Evolutionary conservation across 306 rosid species (phyloP).

Genomic region (Trifolium fragiferum): DNA sequence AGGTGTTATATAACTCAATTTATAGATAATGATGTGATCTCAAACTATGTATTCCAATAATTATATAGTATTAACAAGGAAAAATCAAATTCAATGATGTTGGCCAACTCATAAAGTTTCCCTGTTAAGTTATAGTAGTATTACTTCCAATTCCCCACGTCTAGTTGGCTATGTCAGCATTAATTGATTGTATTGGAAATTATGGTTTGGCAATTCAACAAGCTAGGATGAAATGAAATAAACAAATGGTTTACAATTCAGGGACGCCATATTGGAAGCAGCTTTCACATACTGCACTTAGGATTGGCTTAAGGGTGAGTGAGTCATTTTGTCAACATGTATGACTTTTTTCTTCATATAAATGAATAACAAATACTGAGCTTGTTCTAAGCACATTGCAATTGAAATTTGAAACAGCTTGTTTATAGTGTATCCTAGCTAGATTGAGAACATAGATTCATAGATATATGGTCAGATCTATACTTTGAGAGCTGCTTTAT

Average conservation of each 20-base stretch:
- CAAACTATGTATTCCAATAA: constrained; percentile 16
- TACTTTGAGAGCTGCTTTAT: too few species aligned
- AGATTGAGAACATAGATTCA: not conserved
- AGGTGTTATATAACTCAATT: not conserved
- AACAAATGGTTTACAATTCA: constrained; percentile 5
- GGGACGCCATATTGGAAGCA: not conserved
- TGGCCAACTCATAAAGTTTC: constrained; percentile 23
- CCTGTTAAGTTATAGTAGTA: constrained; percentile 2
- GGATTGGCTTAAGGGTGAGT: not conserved
- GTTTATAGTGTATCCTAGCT: not conserved
- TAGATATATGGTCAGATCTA: not conserved
- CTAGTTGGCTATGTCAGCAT: constrained; percentile 24
- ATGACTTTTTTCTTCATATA: not conserved
- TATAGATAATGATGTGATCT: constrained; percentile 25
- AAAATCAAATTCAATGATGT: constrained; percentile 31
- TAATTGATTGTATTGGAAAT: constrained; percentile 28
- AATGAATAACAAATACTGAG: not conserved
- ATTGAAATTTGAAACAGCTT: not conserved
- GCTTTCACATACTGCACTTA: not conserved
- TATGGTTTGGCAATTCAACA: not conserved
- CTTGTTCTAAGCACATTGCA: not conserved
- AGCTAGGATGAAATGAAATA: not conserved
- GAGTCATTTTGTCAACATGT: not conserved
- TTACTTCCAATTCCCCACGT: constrained; percentile 30
- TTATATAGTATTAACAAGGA: not conserved